phyloP scores from a whole-genome alignment of 257 asterid species.

The Thymus mandschuricus region DNA sequence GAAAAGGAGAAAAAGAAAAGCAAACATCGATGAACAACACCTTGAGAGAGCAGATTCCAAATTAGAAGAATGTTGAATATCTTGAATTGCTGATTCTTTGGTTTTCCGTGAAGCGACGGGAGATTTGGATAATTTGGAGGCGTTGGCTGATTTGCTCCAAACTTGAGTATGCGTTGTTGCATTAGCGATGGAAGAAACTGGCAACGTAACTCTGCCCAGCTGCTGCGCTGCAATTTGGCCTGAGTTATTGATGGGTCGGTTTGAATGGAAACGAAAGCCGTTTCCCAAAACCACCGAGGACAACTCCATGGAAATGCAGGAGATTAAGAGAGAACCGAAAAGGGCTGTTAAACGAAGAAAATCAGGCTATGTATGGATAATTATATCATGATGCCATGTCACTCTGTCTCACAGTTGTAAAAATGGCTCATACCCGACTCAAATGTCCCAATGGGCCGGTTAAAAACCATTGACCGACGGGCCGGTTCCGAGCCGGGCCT shows the following conservation, averaged over 20 bases:
- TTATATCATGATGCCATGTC: too few species aligned
- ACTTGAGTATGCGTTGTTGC: constrained; percentile 30
- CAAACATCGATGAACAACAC: constrained; percentile 30
- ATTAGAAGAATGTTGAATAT: constrained; percentile 68
- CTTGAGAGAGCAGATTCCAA: constrained; percentile 77
- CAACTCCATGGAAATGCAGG: constrained; percentile 39
- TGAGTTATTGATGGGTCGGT: constrained; percentile 34
- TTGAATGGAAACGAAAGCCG: constrained; percentile 35
- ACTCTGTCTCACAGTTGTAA: too few species aligned
- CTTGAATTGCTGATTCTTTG: constrained; percentile 64
- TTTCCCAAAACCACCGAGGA: constrained; percentile 29
- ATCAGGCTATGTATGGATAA: too few species aligned
- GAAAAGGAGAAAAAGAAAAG: neutral
- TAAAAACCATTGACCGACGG: too few species aligned
- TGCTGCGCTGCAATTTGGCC: constrained; percentile 25
- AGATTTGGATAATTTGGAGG: constrained; percentile 32
- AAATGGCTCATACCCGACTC: too few species aligned
- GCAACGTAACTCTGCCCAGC: constrained; percentile 32
- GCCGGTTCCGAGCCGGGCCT: too few species aligned
- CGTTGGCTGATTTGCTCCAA: constrained; percentile 34
- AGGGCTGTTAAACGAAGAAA: too few species aligned
- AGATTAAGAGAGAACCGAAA: neutral
- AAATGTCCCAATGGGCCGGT: too few species aligned
- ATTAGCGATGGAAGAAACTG: constrained; percentile 25
- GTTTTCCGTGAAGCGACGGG: constrained; percentile 33